Evolutionary conservation across 306 rosid species (phyloP).

Genomic region (Vachellia pachyceras): DNA sequence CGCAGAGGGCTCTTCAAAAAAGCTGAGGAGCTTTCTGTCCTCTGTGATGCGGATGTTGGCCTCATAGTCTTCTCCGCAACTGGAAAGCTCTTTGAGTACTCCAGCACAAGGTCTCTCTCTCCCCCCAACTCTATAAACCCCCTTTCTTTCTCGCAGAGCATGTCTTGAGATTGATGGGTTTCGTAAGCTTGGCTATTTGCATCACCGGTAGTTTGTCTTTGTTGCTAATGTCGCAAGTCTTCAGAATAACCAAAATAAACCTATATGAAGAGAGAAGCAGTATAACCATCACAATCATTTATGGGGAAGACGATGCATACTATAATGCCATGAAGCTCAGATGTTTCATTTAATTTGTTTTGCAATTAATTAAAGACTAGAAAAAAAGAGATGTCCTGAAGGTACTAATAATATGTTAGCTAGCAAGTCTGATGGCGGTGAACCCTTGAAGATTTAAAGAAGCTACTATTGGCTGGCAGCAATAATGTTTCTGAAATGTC

Average conservation of each 20-base stretch:
- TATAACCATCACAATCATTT: neutral
- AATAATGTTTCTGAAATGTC: neutral
- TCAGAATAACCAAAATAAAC: neutral
- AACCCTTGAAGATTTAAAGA: neutral
- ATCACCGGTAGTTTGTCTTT: neutral
- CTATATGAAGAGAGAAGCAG: neutral
- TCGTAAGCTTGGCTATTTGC: neutral
- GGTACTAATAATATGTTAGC: neutral
- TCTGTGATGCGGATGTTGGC: conserved; percentile 94
- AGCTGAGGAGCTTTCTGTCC: conserved; percentile 92
- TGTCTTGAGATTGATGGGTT: conserved; percentile 15
- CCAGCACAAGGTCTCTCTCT: conserved; percentile 70
- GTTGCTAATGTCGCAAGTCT: neutral
- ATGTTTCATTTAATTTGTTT: conserved; percentile 2
- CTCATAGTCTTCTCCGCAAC: conserved; percentile 82
- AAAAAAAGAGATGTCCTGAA: neutral
- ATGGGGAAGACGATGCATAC: neutral
- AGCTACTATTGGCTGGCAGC: no score
- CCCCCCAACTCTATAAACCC: neutral
- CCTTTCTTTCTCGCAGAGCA: neutral
- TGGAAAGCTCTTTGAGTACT: conserved; percentile 84
- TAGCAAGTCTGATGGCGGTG: neutral
- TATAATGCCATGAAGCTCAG: neutral
- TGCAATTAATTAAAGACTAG: neutral
- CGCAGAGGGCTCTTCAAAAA: conserved; percentile 88